Base-by-base conservation (phyloP, 371 early-diverging fungal genomes). In the Mycotypha africana region DNA sequence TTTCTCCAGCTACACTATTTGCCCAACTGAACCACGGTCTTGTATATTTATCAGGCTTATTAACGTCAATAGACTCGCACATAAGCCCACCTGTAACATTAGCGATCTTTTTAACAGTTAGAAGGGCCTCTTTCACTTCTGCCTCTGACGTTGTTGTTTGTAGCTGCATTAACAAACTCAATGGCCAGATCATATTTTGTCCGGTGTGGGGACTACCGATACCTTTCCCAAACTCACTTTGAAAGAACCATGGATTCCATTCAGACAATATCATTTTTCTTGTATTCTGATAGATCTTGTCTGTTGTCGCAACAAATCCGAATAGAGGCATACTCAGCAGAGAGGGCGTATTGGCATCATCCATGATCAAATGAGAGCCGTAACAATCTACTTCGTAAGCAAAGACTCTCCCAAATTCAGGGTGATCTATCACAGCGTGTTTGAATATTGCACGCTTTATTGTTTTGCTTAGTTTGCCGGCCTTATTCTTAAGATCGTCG, bases 321-420 rank as follows among this genome's bases (percentile, higher is more conserved):
- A 81, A 47, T 6, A 76, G 57, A 2, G 83, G 83, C 30, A 84
- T 50, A 14, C 75, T 67, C 6, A 84, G 49, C 4, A 84, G 62
- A 2, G 76, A 71, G 1, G 85, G 85, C 12, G 74, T 68, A 37
- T 80, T 81, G 14, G 83, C 82, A 42, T 84, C 85, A 44, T 84
- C 85, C 79, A 82, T 82, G 10, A 84, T 43, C 2, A 79, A 47
- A 2, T 51, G 40, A 1, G 78, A 78, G 9, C 85, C 83, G 47
- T 61, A 82, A 22, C 85, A 80, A 42, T 84, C 83, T 16, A 78
- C 73, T 56, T 84, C 85, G 43, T 72, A 84, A 0, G 76, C 83
- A 63, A 75, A 81, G 4, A 84, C 52, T 20, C 54, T 41, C 0
- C 81, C 81, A 47, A 68, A 63, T 23, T 48, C 51, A 0, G 74